Percentiles rank a stretch among this genome's conserved stretches.
phyloP scores from a whole-genome alignment of 116 monocot genomes.

The Papilionanthe hybrid region DNA sequence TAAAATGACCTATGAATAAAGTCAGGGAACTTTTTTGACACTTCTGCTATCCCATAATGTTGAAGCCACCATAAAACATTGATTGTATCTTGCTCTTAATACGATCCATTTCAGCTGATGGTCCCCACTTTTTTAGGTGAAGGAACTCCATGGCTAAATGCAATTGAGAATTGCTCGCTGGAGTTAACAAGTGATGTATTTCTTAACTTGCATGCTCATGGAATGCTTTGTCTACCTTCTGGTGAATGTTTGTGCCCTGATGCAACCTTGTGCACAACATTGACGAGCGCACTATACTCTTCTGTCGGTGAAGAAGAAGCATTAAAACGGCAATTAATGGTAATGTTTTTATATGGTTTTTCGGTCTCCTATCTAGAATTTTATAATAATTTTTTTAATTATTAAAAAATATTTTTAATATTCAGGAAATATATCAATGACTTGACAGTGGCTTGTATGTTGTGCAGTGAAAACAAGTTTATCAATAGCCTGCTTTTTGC shows the following conservation, averaged over 20 bases:
- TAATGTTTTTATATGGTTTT: slow-evolving; percentile 16
- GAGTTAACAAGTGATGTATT: slow-evolving; percentile 39
- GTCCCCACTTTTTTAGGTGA: slow-evolving; percentile 34
- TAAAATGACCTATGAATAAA: no score
- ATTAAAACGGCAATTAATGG: slow-evolving; percentile 68
- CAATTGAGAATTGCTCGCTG: slow-evolving; percentile 29
- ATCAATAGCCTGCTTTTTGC: no score
- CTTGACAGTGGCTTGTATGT: background rate
- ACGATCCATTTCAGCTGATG: background rate
- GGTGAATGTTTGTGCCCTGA: slow-evolving; percentile 89
- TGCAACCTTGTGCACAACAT: slow-evolving; percentile 83
- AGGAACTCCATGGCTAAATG: slow-evolving; percentile 58
- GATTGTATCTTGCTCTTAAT: background rate
- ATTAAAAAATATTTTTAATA: background rate
- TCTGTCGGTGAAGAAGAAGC: slow-evolving; percentile 72
- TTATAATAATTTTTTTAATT: background rate
- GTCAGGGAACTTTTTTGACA: no score
- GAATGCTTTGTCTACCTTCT: slow-evolving; percentile 85
- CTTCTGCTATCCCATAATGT: background rate
- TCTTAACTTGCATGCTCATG: slow-evolving; percentile 79
- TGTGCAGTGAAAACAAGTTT: background rate
- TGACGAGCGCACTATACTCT: slow-evolving; percentile 84
- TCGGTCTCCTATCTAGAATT: background rate
- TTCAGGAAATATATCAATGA: background rate
- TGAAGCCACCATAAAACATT: background rate